Base-by-base conservation (phyloP, 2,329 filamentous ascomycete genomes). In the Talaromyces marneffei region DNA sequence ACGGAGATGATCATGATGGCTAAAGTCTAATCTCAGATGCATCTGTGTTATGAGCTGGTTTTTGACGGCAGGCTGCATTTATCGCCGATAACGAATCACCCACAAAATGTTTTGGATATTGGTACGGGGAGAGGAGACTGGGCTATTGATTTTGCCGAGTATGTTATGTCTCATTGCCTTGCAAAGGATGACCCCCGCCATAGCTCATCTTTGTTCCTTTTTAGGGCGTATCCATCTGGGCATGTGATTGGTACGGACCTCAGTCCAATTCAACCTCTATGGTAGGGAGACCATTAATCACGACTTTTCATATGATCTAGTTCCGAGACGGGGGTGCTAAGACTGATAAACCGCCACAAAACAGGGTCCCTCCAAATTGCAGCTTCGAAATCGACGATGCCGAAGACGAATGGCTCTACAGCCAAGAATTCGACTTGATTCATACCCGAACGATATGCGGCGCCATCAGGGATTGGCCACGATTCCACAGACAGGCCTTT, bases 371-470 rank as follows among this genome's bases (percentile, higher is more conserved):
- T 6, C 67, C 67, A 31, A 68, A 69, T 46, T 61, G 67, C 14
- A 50, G 35, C 9, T 70, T 70, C 60, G 59, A 65, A 55, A 63
- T 70, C 29, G 68, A 69, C 57, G 66, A 70, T 48, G 64, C 64
- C 20, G 67, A 68, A 59, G 61, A 63, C 25, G 64, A 67, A n/a
- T 70, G 68, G 68, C 56, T 62, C 29, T 70, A 62, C 56, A 59
- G 18, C 27, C 60, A 67, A 18, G 60, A 66, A 46, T 70, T 70
- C 57, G 67, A 70, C 46, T 62, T 64, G 27, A 65, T 69, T 35
- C 68, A 69, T 50, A 62, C 61, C 12, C 65, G 66, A 37, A 65
- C 64, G 42, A 44, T 68, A 50, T 63, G 62, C 25, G 64, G 65
- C 29, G 62, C 63, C 3, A 57, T 68, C 18, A 40, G 60, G 4